Percentiles rank a stretch among this genome's conserved stretches.
phyloP scores from a whole-genome alignment of 2,329 filamentous ascomycete species.

The Paraphoma sp. region DNA sequence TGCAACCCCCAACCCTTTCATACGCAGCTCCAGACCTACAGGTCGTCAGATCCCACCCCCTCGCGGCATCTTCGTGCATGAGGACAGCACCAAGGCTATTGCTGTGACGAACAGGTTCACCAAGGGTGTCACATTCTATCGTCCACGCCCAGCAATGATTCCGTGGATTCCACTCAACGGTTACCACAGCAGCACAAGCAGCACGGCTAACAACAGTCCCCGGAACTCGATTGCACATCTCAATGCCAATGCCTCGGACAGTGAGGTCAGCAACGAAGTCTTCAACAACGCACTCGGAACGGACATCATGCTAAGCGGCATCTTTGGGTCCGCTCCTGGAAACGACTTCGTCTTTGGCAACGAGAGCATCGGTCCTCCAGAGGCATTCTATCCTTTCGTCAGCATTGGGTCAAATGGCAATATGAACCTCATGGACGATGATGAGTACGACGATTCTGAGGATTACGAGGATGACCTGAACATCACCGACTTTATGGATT shows the following conservation, averaged over 20 bases:
- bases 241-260: slow-evolving; percentile 44
- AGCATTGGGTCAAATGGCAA: slow-evolving; percentile 64
- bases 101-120: slow-evolving; percentile 50
- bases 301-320: slow-evolving; percentile 80
- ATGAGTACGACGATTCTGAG: slow-evolving; percentile 66
- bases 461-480: slow-evolving; percentile 61
- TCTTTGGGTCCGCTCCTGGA: slow-evolving; percentile 57
- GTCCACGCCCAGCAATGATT: slow-evolving; percentile 38
- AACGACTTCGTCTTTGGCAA: slow-evolving; percentile 58
- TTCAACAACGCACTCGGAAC: slow-evolving; percentile 51
- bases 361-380: slow-evolving; percentile 73
- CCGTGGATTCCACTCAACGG: slow-evolving; percentile 37
- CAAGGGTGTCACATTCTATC: slow-evolving; percentile 52
- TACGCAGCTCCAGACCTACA: slow-evolving; percentile 35
- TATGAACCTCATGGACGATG: slow-evolving; percentile 59
- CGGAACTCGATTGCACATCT: slow-evolving; percentile 43
- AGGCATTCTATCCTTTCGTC: slow-evolving; percentile 76
- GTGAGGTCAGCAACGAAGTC: slow-evolving; percentile 46
- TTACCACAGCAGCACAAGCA: slow-evolving; percentile 48
- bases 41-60: slow-evolving; percentile 39
- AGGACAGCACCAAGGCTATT: slow-evolving; percentile 47
- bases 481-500: slow-evolving; percentile 49
- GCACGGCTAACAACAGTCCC: slow-evolving; percentile 49
- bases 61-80: slow-evolving; percentile 46
- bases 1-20: slow-evolving; percentile 47